These are phyloP conservation scores for Andrographis paniculata DNA, from an alignment of 305 asterid genomes.

Conservation along the genomic window DNA sequence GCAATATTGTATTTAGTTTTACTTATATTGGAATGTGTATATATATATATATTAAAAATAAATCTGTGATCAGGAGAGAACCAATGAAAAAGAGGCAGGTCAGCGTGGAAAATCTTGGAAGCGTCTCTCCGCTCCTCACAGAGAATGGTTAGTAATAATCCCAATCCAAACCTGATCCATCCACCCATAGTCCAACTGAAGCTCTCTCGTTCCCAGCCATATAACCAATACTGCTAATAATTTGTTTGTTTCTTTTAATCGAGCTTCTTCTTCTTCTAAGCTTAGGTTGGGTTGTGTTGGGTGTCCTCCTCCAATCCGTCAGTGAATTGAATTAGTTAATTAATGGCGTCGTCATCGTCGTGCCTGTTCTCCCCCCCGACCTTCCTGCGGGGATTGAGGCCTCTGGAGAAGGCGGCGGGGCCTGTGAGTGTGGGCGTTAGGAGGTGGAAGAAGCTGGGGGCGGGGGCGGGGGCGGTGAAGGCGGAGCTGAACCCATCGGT, in stretches of 20 bases:
- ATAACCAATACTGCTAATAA: too few relatives aligned
- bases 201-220: constrained; percentile 3
- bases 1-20: too few relatives aligned
- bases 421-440: constrained; percentile 30
- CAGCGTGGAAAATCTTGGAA: constrained; percentile 43
- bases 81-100: constrained; percentile 61
- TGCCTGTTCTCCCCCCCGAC: too few relatives aligned
- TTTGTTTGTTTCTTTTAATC: too few relatives aligned
- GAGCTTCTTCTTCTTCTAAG: too few relatives aligned
- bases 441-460: constrained; percentile 16
- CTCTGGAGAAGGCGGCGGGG: constrained; percentile 15
- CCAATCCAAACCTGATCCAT: constrained; percentile 21
- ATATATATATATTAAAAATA: too few relatives aligned
- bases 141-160: constrained; percentile 25
- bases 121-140: constrained; percentile 44
- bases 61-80: constrained; percentile 46
- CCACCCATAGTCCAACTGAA: too few relatives aligned
- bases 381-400: background rate
- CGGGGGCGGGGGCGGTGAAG: constrained; percentile 32
- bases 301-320: too few relatives aligned
- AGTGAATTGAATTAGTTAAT: too few relatives aligned
- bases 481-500: constrained; percentile 71
- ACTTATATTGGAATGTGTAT: too few relatives aligned
- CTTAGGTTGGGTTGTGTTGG: too few relatives aligned
- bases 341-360: too few relatives aligned